phyloP scores from a whole-genome alignment of 352 stramenopile genomes.

The Phytophthora macrochlamydospora region DNA sequence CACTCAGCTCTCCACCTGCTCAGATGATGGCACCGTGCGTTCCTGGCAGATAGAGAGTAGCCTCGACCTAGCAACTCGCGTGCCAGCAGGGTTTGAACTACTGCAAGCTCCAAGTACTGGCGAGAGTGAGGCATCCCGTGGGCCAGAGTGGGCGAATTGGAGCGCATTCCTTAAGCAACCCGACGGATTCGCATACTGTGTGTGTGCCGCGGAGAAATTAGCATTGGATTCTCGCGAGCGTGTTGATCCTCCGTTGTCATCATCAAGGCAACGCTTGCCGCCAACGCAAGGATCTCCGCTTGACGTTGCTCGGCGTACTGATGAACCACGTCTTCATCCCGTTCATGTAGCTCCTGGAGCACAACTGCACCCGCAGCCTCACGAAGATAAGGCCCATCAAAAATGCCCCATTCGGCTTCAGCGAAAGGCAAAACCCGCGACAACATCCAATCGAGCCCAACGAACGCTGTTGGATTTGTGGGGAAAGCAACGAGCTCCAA shows the following conservation, averaged over 20 bases:
- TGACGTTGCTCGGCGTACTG: conserved; percentile 28
- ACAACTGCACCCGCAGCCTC: conserved; percentile 17
- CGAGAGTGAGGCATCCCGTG: conserved; percentile 1
- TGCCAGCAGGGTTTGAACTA: conserved; percentile 21
- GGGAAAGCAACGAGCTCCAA: conserved; percentile 5
- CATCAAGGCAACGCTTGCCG: conserved; percentile 6
- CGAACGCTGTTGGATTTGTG: conserved; percentile 55
- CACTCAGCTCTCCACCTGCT: conserved; percentile 56
- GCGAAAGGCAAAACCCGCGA: conserved; percentile 10
- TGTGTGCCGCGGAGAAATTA: conserved; percentile 22
- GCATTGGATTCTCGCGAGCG: conserved; percentile 1
- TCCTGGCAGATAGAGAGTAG: conserved; percentile 41
- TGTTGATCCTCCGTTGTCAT: conserved; percentile 6
- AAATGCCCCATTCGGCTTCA: conserved; percentile 23
- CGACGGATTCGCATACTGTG: conserved; percentile 33
- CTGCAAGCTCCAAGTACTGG: conserved; percentile 2
- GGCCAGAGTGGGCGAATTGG: conserved; percentile 40
- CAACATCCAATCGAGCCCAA: conserved; percentile 26
- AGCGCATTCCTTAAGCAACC: conserved; percentile 36
- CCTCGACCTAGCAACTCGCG: neutral
- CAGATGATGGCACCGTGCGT: conserved; percentile 69
- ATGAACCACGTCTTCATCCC: conserved; percentile 26
- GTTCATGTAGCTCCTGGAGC: conserved; percentile 15
- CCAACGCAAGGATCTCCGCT: conserved; percentile 21
- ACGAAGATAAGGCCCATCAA: conserved; percentile 10